Evolutionary conservation across 2,329 filamentous ascomycete species (phyloP), one percentile per base, ranked within the genome.

Genomic region (Pleoardoris graminearum): DNA sequence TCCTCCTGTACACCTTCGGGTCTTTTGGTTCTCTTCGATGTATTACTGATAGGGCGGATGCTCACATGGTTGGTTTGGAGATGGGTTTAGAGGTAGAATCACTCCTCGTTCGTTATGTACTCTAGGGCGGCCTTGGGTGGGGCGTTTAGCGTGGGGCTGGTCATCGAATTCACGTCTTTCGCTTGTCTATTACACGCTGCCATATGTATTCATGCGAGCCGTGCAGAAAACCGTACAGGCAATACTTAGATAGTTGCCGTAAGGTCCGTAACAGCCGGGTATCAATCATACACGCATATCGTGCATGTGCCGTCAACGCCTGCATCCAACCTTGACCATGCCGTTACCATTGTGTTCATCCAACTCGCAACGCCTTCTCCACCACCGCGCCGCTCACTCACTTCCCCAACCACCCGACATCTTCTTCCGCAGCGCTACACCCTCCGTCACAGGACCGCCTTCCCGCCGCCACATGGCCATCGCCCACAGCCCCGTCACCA

Each of bases 401-500:
- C 29, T n/a, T 37, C 33, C 22, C 44, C 33, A 47, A 2, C 44
- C 44, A 19, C 33, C 16, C 4, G 22, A 29, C 11, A 17, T 14
- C 32, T 47, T 47, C 30, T 29, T 47, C 44, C 22, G 16, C 33
- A 37, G n/a, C 22, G 25, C 21, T 2, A 14, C 7, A 32, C 16
- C 39, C 14, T 27, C 33, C n/a, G n/a, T 16, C n/a, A 10, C 16
- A 2, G 32, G 33, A 32, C 21, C 22, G 4, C 35, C 44, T 21
- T 41, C 39, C 37, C 41, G 45, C 38, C 44, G 35, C 66, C 66
- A 68, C 4, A 29, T 22, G 8, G 63, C 63, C 30, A 81, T 80
- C 42, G 77, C 79, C 27, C 58, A 82, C 17, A 81, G 75, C 0
- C 82, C 82, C 51, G 63, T 82, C 3, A 63, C 65, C 7, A 71